Evolutionary conservation across 78 protist genomes (phyloP).

Genomic region (Goniomonas avonlea): DNA sequence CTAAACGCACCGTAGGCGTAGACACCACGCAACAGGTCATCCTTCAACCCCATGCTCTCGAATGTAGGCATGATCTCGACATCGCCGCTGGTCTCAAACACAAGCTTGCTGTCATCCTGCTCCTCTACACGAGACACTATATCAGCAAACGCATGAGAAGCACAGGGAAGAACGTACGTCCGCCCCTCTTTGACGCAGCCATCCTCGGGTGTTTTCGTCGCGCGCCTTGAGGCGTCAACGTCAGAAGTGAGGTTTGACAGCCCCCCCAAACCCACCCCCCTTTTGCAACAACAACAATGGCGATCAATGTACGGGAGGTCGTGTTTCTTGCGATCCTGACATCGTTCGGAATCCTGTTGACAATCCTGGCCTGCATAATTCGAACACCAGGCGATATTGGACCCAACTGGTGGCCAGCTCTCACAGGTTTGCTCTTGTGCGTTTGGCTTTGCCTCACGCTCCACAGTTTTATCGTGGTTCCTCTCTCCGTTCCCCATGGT

Average conservation of each 20-base stretch:
- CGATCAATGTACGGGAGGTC: too few relatives aligned
- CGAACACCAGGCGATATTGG: not conserved
- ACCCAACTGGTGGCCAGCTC: not conserved
- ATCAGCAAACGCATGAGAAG: too few relatives aligned
- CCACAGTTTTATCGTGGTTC: not conserved
- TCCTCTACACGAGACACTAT: too few relatives aligned
- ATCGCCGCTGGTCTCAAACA: not conserved
- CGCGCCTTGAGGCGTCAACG: too few relatives aligned
- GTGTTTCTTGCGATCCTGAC: not conserved
- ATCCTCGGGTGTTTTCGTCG: too few relatives aligned
- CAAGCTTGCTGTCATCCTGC: too few relatives aligned
- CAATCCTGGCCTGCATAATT: conserved; percentile 9
- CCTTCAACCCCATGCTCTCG: conserved; percentile 83
- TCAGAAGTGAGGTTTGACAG: too few relatives aligned
- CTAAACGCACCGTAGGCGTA: conserved; percentile 88
- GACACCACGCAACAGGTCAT: conserved; percentile 84
- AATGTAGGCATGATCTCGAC: conserved; percentile 57
- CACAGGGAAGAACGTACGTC: too few relatives aligned
- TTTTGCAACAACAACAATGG: too few relatives aligned
- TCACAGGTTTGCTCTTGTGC: not conserved
- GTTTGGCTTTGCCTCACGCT: too few relatives aligned
- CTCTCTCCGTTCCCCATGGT: not conserved
- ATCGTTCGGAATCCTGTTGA: not conserved
- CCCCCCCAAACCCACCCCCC: too few relatives aligned
- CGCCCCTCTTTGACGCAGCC: too few relatives aligned